These are phyloP conservation scores for Corylus avellana DNA, from an alignment of 306 rosid genomes.

Conservation along the genomic window DNA sequence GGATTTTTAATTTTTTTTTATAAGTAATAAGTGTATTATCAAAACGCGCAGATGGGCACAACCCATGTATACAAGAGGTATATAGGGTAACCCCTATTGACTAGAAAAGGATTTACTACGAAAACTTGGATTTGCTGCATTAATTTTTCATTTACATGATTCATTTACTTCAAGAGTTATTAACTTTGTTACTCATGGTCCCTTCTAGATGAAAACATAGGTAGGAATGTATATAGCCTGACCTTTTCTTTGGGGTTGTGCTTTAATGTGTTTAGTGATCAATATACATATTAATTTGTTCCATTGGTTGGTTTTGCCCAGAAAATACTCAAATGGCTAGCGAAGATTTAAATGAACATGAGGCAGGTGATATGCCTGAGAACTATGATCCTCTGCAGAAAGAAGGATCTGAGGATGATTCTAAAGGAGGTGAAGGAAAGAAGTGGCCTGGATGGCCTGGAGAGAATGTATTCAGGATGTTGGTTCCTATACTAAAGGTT, in stretches of 20 bases:
- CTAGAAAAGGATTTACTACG: background rate
- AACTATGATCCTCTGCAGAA: conserved; percentile 36
- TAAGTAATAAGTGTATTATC: too few species aligned
- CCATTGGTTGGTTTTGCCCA: conserved; percentile 8
- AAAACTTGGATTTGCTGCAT: background rate
- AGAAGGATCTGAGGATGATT: conserved; percentile 37
- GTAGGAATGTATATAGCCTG: background rate
- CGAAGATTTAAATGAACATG: conserved; percentile 46
- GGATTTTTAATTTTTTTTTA: background rate
- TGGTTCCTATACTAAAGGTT: conserved; percentile 90
- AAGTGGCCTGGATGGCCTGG: conserved; percentile 99
- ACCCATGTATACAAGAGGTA: too few species aligned
- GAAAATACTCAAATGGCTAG: conserved; percentile 36
- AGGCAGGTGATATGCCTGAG: conserved; percentile 41
- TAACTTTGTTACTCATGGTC: background rate
- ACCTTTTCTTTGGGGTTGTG: background rate
- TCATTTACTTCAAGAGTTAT: background rate
- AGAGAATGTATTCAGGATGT: conserved; percentile 92
- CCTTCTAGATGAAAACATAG: background rate
- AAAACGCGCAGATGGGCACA: too few species aligned
- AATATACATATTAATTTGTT: conserved; percentile 18
- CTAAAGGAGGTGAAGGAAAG: conserved; percentile 54
- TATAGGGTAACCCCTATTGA: too few species aligned
- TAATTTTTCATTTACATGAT: background rate
- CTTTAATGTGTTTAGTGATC: background rate